Conservation (phyloP, 306 rosid genomes). For the Sicyos baderoa region DNA sequence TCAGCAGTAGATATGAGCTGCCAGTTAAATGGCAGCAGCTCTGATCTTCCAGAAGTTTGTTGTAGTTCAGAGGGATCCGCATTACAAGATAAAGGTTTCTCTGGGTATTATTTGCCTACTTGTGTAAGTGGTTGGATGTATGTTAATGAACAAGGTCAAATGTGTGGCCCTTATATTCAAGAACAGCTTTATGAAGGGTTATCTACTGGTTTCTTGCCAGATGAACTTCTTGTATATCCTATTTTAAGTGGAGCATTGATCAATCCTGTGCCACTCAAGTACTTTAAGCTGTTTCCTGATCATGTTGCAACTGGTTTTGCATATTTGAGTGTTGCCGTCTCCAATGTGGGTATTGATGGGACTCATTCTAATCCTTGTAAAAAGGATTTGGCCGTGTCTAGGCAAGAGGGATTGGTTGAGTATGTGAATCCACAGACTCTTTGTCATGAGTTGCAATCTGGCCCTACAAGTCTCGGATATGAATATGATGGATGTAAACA, state of each 20-base stretch:
- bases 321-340: slow-evolving; percentile 37
- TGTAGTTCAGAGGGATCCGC: slow-evolving; percentile 34
- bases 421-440: slow-evolving; percentile 26
- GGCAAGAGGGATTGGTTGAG: slow-evolving; percentile 31
- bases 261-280: slow-evolving; percentile 80
- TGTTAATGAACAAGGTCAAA: slow-evolving; percentile 72
- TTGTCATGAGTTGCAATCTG: slow-evolving; percentile 31
- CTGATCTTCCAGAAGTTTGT: slow-evolving; percentile 31
- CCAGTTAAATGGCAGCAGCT: slow-evolving; percentile 41
- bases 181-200: slow-evolving; percentile 79
- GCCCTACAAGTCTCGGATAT: slow-evolving; percentile 24
- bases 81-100: slow-evolving; percentile 35
- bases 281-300: slow-evolving; percentile 81
- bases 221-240: slow-evolving; percentile 86
- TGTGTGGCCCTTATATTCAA: slow-evolving; percentile 94
- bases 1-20: slow-evolving; percentile 54
- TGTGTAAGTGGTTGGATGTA: slow-evolving; percentile 93
- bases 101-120: slow-evolving; percentile 39
- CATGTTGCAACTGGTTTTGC: slow-evolving; percentile 83
- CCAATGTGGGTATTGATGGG: slow-evolving; percentile 28
- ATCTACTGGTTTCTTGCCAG: slow-evolving; percentile 80
- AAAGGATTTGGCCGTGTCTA: slow-evolving; percentile 26
- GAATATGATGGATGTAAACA: slow-evolving; percentile 22
- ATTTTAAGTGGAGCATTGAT: slow-evolving; percentile 49
- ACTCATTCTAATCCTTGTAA: slow-evolving; percentile 29